These are phyloP conservation scores for Aechmea fasciata DNA, from an alignment of 176 grass and related monocot species.

Conservation along the genomic window DNA sequence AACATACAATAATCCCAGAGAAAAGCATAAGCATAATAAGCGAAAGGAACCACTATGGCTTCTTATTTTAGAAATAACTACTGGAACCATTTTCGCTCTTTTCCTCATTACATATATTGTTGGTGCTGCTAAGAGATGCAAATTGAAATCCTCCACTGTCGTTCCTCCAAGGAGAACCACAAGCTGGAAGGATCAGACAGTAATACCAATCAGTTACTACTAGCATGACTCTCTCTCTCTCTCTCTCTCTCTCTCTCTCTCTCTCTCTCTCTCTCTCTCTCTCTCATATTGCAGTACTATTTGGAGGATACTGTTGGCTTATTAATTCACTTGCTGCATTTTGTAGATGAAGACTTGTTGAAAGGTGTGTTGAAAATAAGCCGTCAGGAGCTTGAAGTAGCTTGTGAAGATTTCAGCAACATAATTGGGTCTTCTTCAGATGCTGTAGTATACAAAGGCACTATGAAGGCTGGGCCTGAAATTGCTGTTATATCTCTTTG, in stretches of 20 bases:
- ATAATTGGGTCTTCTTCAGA: conserved; percentile 81
- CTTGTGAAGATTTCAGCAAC: conserved; percentile 99
- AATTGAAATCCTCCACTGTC: conserved; percentile 27
- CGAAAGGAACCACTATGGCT: conserved; percentile 62
- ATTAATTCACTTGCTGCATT: not conserved
- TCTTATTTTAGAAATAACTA: conserved; percentile 60
- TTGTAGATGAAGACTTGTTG: conserved; percentile 54
- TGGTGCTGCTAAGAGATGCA: conserved; percentile 31
- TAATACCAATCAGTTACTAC: conserved; percentile 66
- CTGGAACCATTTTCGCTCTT: conserved; percentile 34
- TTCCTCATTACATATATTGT: conserved; percentile 37
- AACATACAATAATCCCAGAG: not conserved
- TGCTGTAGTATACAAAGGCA: conserved; percentile 83
- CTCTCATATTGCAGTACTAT: conserved; percentile 9
- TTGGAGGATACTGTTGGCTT: not conserved
- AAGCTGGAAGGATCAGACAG: conserved; percentile 49
- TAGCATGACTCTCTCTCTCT: not conserved
- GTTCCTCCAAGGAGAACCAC: conserved; percentile 44
- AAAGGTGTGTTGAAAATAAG: conserved; percentile 46
- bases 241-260: not conserved
- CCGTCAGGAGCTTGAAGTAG: conserved; percentile 58
- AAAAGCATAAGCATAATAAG: conserved; percentile 20
- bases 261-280: not conserved
- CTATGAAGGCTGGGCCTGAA: conserved; percentile 63
- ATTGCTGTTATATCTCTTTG: conserved; percentile 78